These are phyloP conservation scores for Pythium chondricola DNA, from an alignment of 352 stramenopile species.

Conservation along the genomic window DNA sequence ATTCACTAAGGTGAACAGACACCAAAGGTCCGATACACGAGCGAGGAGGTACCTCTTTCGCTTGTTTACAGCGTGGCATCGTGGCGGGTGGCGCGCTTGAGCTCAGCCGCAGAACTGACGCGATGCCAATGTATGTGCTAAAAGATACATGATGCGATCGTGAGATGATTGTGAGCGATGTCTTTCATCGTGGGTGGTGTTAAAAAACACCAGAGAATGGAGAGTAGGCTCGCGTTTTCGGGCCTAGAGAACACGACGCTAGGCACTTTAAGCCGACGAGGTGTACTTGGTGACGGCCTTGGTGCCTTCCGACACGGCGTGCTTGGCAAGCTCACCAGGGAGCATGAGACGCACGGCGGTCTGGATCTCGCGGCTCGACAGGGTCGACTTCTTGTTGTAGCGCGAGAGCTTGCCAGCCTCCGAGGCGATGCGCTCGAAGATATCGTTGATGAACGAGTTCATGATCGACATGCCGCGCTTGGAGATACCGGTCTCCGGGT, in stretches of 20 bases:
- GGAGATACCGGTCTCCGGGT: slow-evolving; percentile 96
- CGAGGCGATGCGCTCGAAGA: slow-evolving; percentile 97
- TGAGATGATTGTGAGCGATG: background rate
- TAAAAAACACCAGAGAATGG: slow-evolving; percentile 71
- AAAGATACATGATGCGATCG: too few species aligned
- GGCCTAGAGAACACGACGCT: background rate
- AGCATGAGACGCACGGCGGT: slow-evolving; percentile 90
- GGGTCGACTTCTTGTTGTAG: slow-evolving; percentile 99
- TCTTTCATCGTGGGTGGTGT: slow-evolving; percentile 59
- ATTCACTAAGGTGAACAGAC: too few species aligned
- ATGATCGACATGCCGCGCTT: slow-evolving; percentile 98
- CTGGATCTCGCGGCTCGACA: slow-evolving; percentile 96
- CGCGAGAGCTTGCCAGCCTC: slow-evolving; percentile 94
- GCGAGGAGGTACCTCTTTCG: too few species aligned
- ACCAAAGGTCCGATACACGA: too few species aligned
- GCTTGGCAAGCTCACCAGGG: slow-evolving; percentile 95
- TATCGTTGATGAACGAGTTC: slow-evolving; percentile 99
- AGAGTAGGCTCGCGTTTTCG: background rate
- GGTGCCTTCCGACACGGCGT: slow-evolving; percentile 96
- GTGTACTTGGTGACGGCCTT: slow-evolving; percentile 95
- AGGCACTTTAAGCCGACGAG: slow-evolving; percentile 62
- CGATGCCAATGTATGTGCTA: too few species aligned
- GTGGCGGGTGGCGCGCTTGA: too few species aligned
- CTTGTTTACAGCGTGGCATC: too few species aligned
- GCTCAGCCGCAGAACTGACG: too few species aligned